A percentile compares a stretch with the other conserved stretches of the same genome.
These are phyloP conservation scores for Stevia rebaudiana DNA, from an alignment of 140 eudicot genomes.

Conservation along the genomic window DNA sequence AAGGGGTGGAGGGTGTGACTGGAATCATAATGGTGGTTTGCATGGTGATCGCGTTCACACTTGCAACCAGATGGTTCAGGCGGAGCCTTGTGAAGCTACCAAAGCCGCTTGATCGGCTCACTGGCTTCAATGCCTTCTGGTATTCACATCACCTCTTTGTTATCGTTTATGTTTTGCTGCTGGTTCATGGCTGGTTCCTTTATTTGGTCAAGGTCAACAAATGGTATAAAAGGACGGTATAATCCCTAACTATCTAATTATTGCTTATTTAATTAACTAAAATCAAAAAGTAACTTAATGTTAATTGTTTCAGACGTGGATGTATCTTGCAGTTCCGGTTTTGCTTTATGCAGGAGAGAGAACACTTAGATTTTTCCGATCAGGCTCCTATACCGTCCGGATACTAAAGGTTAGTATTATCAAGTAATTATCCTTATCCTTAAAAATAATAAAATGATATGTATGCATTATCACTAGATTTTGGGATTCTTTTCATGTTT, in stretches of 20 bases:
- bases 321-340: constrained; percentile 91
- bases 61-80: constrained; percentile 88
- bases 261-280: neutral
- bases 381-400: constrained; percentile 73
- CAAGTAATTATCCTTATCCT: too few relatives aligned
- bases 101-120: constrained; percentile 81
- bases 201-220: constrained; percentile 78
- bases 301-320: constrained; percentile 88
- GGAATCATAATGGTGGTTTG: constrained; percentile 80
- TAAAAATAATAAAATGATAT: too few relatives aligned
- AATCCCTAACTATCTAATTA: constrained; percentile 9
- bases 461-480: neutral
- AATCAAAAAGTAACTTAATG: neutral
- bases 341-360: constrained; percentile 93
- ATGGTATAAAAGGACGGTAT: constrained; percentile 91
- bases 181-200: constrained; percentile 76
- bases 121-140: constrained; percentile 98
- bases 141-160: constrained; percentile 88
- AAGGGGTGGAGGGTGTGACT: constrained; percentile 80
- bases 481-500: neutral
- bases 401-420: constrained; percentile 56
- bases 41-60: constrained; percentile 74
- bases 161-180: constrained; percentile 70
- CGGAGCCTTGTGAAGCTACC: constrained; percentile 88
- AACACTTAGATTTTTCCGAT: constrained; percentile 78